A percentile compares a stretch with the other conserved stretches of the same genome.
phyloP scores from a whole-genome alignment of 257 asterid species.

The Lantana camara region DNA sequence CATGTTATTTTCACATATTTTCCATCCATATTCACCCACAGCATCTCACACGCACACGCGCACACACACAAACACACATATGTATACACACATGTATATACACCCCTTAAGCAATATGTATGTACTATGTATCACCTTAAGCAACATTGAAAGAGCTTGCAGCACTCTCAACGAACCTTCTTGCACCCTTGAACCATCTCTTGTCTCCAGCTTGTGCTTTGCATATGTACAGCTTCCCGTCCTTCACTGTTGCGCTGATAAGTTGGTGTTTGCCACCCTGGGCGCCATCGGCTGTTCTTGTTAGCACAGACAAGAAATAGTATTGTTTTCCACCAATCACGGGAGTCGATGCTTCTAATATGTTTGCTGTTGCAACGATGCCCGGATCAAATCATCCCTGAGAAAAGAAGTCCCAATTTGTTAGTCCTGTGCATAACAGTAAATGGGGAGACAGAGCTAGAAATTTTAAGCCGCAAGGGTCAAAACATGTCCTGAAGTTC shows the following conservation, averaged over 20 bases:
- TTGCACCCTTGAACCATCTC: constrained; percentile 98
- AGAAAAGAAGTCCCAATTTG: neutral
- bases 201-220: constrained; percentile 99
- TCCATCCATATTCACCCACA: too few species aligned
- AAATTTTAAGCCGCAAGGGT: too few species aligned
- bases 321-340: constrained; percentile 52
- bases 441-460: too few species aligned
- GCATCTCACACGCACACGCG: too few species aligned
- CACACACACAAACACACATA: neutral
- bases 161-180: constrained; percentile 74
- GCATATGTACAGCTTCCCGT: constrained; percentile 85
- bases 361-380: constrained; percentile 80
- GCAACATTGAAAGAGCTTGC: constrained; percentile 82
- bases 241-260: constrained; percentile 62
- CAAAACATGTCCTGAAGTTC: too few species aligned
- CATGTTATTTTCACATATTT: too few species aligned
- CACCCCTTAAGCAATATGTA: too few species aligned
- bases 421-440: neutral
- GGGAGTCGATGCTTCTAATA: constrained; percentile 67
- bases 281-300: constrained; percentile 91
- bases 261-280: constrained; percentile 92
- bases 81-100: too few species aligned
- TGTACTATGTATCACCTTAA: too few species aligned
- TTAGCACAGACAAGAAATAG: constrained; percentile 64
- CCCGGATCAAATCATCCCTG: constrained; percentile 92